Base-by-base conservation (phyloP, 768 basidiomycete genomes). In the Tylopilus rubrobrunneus region DNA sequence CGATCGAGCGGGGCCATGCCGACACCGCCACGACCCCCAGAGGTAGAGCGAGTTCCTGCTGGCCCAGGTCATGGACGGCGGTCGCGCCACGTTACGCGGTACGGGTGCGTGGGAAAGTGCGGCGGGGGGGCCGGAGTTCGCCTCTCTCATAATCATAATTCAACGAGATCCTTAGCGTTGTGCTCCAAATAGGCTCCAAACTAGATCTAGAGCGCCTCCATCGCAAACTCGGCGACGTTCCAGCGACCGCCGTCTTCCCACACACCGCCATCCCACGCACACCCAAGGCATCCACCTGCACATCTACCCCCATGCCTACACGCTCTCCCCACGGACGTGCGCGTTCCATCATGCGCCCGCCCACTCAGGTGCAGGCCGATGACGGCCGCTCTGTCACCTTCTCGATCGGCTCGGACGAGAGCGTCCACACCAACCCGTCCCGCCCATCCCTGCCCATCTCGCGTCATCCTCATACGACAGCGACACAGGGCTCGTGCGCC, bases 121-220 rank as follows among this genome's bases (percentile, higher is more conserved):
- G n/a, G n/a, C n/a, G n/a, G n/a, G n/a, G 70, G 0, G 78, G 75
- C 44, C 67, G 64, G 44, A 70, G 67, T 57, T 80, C 78, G 19
- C 78, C 79, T n/a, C n/a, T n/a, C n/a, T n/a, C n/a, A n/a, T n/a
- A n/a, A n/a, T n/a, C n/a, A n/a, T n/a, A n/a, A n/a, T n/a, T n/a
- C n/a, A n/a, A n/a, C n/a, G n/a, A n/a, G n/a, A n/a, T n/a, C n/a
- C n/a, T n/a, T n/a, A 78, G 55, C 25, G 2, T 25, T 25, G 25
- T 25, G 25, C 25, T 25, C 25, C 2, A 25, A 25, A 25, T 25
- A 5, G 25, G 25, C 25, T 70, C 73, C 59, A 88, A 86, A 67
- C 81, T 89, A 76, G 84, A 85, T n/a, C n/a, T n/a, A n/a, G n/a
- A n/a, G 46, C 74, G 80, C 31, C 71, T 89, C 47, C 74, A 81